Evolutionary conservation across 768 basidiomycete genomes (phyloP).

Genomic region (Ramaria sp.): DNA sequence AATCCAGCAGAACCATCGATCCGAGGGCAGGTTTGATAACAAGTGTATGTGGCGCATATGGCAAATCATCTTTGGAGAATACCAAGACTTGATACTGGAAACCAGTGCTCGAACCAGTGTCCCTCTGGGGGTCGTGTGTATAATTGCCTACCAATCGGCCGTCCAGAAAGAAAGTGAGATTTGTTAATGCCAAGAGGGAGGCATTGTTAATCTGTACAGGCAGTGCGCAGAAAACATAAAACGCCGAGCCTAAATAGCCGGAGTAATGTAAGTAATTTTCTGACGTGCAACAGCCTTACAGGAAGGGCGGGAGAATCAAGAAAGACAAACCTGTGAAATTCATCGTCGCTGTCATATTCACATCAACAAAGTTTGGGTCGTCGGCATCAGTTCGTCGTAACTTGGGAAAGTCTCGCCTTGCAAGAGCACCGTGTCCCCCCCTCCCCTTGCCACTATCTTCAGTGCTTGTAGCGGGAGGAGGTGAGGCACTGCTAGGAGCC

Average conservation of each 20-base stretch:
- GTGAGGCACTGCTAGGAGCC: background rate
- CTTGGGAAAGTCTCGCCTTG: background rate
- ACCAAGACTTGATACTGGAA: slow-evolving; percentile 27
- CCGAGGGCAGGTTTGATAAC: slow-evolving; percentile 31
- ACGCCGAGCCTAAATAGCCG: slow-evolving; percentile 28
- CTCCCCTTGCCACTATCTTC: slow-evolving; percentile 4
- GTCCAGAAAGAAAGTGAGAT: slow-evolving; percentile 36
- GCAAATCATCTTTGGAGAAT: slow-evolving; percentile 24
- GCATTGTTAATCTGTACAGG: slow-evolving; percentile 20
- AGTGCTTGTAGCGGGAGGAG: background rate
- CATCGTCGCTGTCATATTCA: slow-evolving; percentile 26
- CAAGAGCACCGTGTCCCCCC: background rate
- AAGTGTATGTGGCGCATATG: slow-evolving; percentile 31
- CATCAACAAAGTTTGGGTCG: slow-evolving; percentile 26
- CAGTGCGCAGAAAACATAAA: slow-evolving; percentile 35
- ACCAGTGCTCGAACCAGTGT: slow-evolving; percentile 17
- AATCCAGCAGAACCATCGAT: slow-evolving; percentile 40
- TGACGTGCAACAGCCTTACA: background rate
- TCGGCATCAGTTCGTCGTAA: background rate
- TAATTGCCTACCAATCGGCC: slow-evolving; percentile 19
- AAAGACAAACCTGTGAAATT: slow-evolving; percentile 23
- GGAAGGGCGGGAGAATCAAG: background rate
- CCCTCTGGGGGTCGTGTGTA: slow-evolving; percentile 15
- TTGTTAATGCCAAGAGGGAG: slow-evolving; percentile 27
- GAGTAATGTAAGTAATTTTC: background rate